Evolutionary conservation across 164 flowering plant genomes (phyloP), one percentile per base, ranked within the genome.

Genomic region (Malania oleifera): DNA sequence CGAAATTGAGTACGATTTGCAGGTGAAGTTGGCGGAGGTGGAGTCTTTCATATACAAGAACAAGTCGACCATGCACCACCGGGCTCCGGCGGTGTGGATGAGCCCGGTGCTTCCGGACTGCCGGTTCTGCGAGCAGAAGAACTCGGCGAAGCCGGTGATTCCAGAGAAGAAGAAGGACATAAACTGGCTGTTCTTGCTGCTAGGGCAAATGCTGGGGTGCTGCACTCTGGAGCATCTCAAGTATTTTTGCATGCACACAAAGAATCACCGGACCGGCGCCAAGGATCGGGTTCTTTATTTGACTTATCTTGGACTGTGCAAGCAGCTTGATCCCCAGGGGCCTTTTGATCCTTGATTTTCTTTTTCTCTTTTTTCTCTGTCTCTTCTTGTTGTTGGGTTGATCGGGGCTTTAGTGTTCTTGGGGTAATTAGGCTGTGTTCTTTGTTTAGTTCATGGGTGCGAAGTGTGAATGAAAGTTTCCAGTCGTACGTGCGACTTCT

Each of bases 101-200:
- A 57, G 43, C 6, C 63, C 71, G 1, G 25, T 0, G 0, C 43
- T 62, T 5, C 67, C 67, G 13, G 18, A 2, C 1, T 68, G 72
- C 53, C 43, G 39, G 13, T 40, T 39, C 23, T 64, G 70, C 40
- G 24, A 35, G n/a, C 51, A 71, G 48, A 27, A 5, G 14, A 64
- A 57, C 51, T 34, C 65, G 35, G 61, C 39, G 46, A 63, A 10
- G 65, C 71, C 65, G 23, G 40, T 39, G 11, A 39, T 59, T 23
- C 23, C 37, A 15, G 13, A 11, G 20, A 56, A 64, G 52, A 53
- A 54, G 56, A 72, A 17, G 26, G 5, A 7, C 9, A 61, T 79
- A 31, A 81, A 79, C 31, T 81, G 83, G 83, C 58, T 81, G 48
- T 81, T 81, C 57, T 59, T 81, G 67, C 46, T 81, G 0, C 27